Conservation (phyloP, 306 rosid species). For the Gastrolobium bilobum region DNA sequence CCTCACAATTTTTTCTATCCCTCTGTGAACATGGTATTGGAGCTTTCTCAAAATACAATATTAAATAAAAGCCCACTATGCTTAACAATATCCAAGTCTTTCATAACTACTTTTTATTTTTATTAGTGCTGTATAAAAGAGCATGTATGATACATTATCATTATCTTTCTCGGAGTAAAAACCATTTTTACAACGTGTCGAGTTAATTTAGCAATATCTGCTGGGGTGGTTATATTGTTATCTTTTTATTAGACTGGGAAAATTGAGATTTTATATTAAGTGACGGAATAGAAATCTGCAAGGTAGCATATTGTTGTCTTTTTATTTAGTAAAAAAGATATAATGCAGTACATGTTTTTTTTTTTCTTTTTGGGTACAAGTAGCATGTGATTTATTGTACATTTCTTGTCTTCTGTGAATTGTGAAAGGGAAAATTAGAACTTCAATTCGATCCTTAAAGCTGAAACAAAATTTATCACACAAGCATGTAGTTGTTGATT, state of each 20-base stretch:
- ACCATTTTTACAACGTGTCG: background rate
- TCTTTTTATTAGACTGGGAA: background rate
- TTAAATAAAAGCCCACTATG: background rate
- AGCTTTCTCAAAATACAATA: background rate
- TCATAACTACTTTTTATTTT: background rate
- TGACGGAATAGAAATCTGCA: conserved; percentile 11
- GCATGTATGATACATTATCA: background rate
- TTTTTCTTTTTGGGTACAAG: background rate
- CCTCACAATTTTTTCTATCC: conserved; percentile 9
- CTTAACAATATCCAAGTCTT: background rate
- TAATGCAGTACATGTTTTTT: conserved; percentile 16
- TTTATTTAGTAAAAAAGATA: conserved; percentile 23
- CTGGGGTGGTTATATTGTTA: background rate
- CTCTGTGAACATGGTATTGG: conserved; percentile 13
- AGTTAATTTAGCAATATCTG: conserved; percentile 12
- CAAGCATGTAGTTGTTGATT: conserved; percentile 9
- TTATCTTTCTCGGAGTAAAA: conserved; percentile 14
- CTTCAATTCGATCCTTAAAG: conserved; percentile 12
- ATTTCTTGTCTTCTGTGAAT: conserved; percentile 1
- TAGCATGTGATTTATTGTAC: conserved; percentile 5
- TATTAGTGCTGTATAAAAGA: background rate
- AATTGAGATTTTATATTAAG: conserved; percentile 7
- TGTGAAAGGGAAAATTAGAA: conserved; percentile 14
- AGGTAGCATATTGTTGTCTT: conserved; percentile 3
- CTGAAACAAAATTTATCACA: conserved; percentile 18